These are phyloP conservation scores for Fonsecaea multimorphosa DNA, from an alignment of 2,329 filamentous ascomycete genomes.

Conservation along the genomic window DNA sequence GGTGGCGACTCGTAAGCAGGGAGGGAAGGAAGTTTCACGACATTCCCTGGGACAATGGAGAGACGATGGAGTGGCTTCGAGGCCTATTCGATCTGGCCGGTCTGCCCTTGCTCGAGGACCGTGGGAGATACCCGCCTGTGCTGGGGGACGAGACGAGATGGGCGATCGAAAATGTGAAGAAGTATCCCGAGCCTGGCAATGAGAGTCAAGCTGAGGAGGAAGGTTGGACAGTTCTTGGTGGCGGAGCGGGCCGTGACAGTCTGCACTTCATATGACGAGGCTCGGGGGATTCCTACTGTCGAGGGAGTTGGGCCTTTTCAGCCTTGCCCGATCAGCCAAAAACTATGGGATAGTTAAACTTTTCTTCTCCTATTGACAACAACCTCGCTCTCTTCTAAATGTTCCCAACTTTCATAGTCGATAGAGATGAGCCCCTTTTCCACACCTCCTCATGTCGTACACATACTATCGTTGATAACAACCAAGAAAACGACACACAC, in stretches of 20 bases:
- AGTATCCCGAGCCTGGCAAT: conserved; percentile 21
- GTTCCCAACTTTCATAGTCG: no score
- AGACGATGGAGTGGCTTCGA: conserved; percentile 35
- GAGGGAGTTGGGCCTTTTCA: neutral
- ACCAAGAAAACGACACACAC: no score
- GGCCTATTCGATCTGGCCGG: conserved; percentile 35
- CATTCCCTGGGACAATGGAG: conserved; percentile 37
- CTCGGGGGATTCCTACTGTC: neutral
- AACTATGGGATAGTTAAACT: no score
- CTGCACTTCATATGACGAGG: conserved; percentile 6
- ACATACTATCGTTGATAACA: no score
- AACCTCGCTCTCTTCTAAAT: no score
- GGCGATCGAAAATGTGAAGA: conserved; percentile 38
- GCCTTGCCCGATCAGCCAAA: neutral
- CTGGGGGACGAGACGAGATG: conserved; percentile 38
- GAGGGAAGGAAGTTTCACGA: conserved; percentile 37
- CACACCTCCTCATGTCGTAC: no score
- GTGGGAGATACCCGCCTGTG: conserved; percentile 35
- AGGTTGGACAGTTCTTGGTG: neutral
- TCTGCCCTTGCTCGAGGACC: conserved; percentile 35
- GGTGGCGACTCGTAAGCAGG: conserved; percentile 40
- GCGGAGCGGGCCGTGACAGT: neutral
- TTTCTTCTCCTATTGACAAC: no score
- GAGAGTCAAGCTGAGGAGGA: conserved; percentile 2
- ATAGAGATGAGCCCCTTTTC: no score